Conservation (phyloP, 352 stramenopile species). For the Phytophthora boehmeriae region DNA sequence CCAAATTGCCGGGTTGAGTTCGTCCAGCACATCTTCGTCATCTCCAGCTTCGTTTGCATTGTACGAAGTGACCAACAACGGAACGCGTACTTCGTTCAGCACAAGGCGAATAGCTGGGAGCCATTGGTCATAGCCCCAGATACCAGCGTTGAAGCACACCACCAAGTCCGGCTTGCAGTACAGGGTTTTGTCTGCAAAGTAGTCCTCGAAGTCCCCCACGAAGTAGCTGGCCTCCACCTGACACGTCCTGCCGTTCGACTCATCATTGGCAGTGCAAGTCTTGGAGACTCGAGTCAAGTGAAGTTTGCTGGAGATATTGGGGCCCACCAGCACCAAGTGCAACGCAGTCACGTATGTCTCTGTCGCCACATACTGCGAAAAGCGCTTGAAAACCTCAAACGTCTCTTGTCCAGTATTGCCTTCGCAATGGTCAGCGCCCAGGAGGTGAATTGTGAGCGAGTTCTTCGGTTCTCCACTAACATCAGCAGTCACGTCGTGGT, state of each 20-base stretch:
- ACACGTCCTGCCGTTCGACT: slow-evolving; percentile 17
- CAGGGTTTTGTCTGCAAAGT: slow-evolving; percentile 43
- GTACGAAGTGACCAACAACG: slow-evolving; percentile 85
- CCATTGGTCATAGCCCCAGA: slow-evolving; percentile 91
- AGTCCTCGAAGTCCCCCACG: slow-evolving; percentile 69
- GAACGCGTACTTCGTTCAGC: slow-evolving; percentile 54
- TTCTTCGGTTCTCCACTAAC: not conserved
- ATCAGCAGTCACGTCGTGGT: slow-evolving; percentile 2
- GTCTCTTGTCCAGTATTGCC: slow-evolving; percentile 67
- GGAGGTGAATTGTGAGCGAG: slow-evolving; percentile 63
- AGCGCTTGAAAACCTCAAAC: slow-evolving; percentile 54
- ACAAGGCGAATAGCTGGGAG: slow-evolving; percentile 72
- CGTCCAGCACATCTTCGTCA: slow-evolving; percentile 78
- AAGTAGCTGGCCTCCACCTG: slow-evolving; percentile 70
- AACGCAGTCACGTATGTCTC: slow-evolving; percentile 42
- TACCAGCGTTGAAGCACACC: slow-evolving; percentile 86
- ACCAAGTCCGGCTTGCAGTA: slow-evolving; percentile 64
- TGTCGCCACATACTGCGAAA: slow-evolving; percentile 49
- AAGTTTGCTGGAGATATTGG: slow-evolving; percentile 68
- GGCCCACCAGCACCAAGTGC: slow-evolving; percentile 71
- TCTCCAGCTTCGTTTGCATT: slow-evolving; percentile 83
- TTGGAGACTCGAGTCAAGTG: slow-evolving; percentile 43
- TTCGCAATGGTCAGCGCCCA: slow-evolving; percentile 81
- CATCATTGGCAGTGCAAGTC: slow-evolving; percentile 8
- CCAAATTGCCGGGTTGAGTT: slow-evolving; percentile 54